Conservation (phyloP, 805 yeast genomes). For the Myxozyma lipomycoides region DNA sequence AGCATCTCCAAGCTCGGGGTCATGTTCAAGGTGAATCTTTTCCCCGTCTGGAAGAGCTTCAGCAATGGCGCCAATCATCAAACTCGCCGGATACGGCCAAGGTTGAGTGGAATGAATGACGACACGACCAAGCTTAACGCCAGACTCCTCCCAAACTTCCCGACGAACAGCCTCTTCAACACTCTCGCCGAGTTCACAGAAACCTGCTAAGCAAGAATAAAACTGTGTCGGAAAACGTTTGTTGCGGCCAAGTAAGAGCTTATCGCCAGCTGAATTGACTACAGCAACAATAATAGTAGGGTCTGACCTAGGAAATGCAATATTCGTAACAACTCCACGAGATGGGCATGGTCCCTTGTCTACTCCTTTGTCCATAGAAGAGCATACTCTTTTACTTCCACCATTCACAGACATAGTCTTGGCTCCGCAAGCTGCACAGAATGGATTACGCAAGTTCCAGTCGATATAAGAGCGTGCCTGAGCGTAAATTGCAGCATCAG, state of each 20-base stretch:
- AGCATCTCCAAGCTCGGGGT: conserved; percentile 80
- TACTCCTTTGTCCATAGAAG: conserved; percentile 33
- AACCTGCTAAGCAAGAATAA: conserved; percentile 88
- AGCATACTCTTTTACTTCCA: conserved; percentile 43
- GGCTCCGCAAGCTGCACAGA: conserved; percentile 84
- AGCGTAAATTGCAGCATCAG: conserved; percentile 67
- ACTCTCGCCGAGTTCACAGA: conserved; percentile 92
- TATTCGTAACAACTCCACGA: conserved; percentile 56
- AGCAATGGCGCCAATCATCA: conserved; percentile 90
- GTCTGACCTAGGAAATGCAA: conserved; percentile 89
- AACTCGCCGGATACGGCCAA: conserved; percentile 94
- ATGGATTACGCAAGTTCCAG: conserved; percentile 54
- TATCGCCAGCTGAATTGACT: conserved; percentile 54
- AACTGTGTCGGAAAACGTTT: conserved; percentile 50
- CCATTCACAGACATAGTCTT: conserved; percentile 41
- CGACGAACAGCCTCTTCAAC: conserved; percentile 82
- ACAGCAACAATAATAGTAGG: conserved; percentile 82
- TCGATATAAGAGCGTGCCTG: conserved; percentile 82
- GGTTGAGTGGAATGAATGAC: conserved; percentile 76
- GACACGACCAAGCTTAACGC: conserved; percentile 60
- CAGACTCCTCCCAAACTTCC: conserved; percentile 96
- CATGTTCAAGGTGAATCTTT: conserved; percentile 66
- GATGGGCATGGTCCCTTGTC: conserved; percentile 37
- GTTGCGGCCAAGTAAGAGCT: conserved; percentile 67
- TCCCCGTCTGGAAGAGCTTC: conserved; percentile 69